These are phyloP conservation scores for Austropuccinia psidii DNA, from an alignment of 1,284 basidiomycete genomes.

Conservation along the genomic window DNA sequence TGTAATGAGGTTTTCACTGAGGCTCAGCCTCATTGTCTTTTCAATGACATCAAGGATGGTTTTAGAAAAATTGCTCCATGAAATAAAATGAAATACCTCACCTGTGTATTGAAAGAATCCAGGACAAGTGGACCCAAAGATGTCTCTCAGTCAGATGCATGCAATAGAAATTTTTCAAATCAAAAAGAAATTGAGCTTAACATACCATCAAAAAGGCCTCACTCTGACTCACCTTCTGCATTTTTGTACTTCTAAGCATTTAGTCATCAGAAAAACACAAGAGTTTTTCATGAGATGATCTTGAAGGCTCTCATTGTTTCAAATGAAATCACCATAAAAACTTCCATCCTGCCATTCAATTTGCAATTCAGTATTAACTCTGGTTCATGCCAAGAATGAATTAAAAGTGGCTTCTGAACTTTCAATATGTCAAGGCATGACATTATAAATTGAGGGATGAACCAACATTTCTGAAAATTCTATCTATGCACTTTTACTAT, in stretches of 20 bases:
- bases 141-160: too few relatives aligned
- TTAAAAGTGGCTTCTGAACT: background rate
- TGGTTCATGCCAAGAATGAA: background rate
- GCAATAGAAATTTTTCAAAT: too few relatives aligned
- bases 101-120: too few relatives aligned
- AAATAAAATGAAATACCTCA: background rate
- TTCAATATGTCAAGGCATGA: background rate
- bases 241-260: too few relatives aligned
- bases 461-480: background rate
- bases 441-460: background rate
- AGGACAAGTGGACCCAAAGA: too few relatives aligned
- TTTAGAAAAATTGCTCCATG: background rate
- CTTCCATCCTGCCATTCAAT: background rate
- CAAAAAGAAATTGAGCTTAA: too few relatives aligned
- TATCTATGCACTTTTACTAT: background rate
- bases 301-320: background rate
- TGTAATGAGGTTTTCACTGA: background rate
- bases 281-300: background rate
- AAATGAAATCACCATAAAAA: background rate
- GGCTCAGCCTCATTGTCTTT: background rate
- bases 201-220: too few relatives aligned
- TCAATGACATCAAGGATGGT: background rate
- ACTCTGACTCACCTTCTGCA: too few relatives aligned
- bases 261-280: too few relatives aligned
- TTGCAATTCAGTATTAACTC: background rate